Conservation (phyloP, 495 filamentous ascomycete genomes). For the Aspergillus haitiensis region DNA sequence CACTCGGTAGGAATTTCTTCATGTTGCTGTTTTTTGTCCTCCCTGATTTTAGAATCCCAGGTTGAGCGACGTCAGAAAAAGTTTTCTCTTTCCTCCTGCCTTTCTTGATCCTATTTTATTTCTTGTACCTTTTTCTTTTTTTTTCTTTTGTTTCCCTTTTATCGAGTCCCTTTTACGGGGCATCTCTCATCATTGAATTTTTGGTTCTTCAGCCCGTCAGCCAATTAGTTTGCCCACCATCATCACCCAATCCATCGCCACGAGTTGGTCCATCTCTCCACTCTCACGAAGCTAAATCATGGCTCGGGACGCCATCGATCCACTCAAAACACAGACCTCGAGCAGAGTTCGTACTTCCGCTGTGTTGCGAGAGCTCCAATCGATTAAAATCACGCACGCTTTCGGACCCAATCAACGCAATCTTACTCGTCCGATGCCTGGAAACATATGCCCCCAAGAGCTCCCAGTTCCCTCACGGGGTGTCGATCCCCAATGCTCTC, state of each 20-base stretch:
- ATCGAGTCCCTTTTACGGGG: no score
- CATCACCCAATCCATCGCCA: background rate
- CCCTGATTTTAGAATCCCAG: no score
- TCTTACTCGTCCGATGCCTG: slow-evolving; percentile 5
- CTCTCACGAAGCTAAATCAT: background rate
- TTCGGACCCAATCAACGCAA: background rate
- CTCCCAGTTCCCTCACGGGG: slow-evolving; percentile 1
- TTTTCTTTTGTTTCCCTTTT: no score
- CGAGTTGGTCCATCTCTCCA: background rate
- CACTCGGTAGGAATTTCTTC: background rate
- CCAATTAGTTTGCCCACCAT: background rate
- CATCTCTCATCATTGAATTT: no score
- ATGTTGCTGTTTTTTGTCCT: background rate
- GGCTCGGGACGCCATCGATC: background rate
- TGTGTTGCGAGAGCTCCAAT: background rate
- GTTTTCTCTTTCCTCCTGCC: no score
- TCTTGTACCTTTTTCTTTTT: no score
- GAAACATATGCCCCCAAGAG: slow-evolving; percentile 3
- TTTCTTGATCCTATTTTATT: no score
- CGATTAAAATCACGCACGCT: background rate
- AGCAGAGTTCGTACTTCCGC: slow-evolving; percentile 9
- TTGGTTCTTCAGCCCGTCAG: no score
- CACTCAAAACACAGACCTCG: slow-evolving; percentile 6
- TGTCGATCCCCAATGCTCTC: slow-evolving; percentile 16
- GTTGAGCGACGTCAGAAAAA: no score